Conservation (phyloP, 1,139 yeast species). For the Debaryomyces subglobosus region DNA sequence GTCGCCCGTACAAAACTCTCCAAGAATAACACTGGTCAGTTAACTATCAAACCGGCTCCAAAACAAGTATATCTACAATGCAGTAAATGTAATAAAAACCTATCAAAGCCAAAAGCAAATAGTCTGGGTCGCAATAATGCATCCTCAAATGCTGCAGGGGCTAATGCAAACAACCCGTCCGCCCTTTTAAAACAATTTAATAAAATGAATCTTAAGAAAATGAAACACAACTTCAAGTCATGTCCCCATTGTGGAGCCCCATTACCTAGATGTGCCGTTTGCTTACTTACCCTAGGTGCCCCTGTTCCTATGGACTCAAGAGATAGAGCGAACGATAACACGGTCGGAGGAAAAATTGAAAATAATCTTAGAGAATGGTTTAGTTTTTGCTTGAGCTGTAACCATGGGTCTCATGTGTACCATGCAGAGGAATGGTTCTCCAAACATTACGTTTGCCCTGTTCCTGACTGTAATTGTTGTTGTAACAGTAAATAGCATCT, state of each 20-base stretch:
- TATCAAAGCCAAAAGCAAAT: constrained; percentile 38
- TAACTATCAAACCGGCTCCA: constrained; percentile 56
- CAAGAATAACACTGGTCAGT: constrained; percentile 49
- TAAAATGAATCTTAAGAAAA: constrained; percentile 26
- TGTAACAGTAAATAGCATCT: constrained; percentile 57
- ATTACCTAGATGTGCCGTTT: constrained; percentile 90
- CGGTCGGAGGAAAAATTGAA: constrained; percentile 27
- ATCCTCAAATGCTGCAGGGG: constrained; percentile 6
- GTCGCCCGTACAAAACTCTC: constrained; percentile 74
- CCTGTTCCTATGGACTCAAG: constrained; percentile 51
- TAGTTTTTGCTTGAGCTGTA: constrained; percentile 86
- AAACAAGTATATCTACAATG: constrained; percentile 84
- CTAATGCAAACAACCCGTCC: constrained; percentile 24
- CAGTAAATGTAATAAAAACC: constrained; percentile 74
- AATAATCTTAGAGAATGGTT: constrained; percentile 70
- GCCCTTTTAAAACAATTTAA: constrained; percentile 44
- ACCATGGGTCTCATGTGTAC: constrained; percentile 92
- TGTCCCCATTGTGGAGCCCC: constrained; percentile 90
- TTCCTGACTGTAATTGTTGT: constrained; percentile 86
- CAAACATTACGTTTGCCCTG: constrained; percentile 87
- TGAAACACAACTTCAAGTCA: constrained; percentile 33
- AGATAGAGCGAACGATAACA: constrained; percentile 19
- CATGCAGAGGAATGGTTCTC: constrained; percentile 97
- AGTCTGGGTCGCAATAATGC: constrained; percentile 11
- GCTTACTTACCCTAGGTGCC: constrained; percentile 79